Percentiles rank a stretch among this genome's conserved stretches.
Conservation (phyloP, 257 asterid genomes). For the Capsicum pubescens region DNA sequence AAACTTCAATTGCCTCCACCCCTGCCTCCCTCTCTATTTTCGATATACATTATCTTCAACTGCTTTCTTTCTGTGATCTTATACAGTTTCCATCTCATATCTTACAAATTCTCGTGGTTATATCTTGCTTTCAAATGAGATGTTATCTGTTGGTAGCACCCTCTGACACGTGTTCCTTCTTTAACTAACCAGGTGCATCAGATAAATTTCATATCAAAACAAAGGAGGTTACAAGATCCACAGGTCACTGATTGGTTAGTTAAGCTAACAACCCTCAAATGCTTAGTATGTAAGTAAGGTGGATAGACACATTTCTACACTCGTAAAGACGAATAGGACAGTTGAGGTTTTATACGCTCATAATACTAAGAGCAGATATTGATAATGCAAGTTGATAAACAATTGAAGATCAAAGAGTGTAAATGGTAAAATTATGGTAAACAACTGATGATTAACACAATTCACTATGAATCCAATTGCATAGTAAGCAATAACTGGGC, state of each 20-base stretch:
- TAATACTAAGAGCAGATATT: constrained; percentile 13
- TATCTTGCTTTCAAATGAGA: neutral
- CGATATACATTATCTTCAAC: neutral
- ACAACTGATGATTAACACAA: constrained; percentile 1
- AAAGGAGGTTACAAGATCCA: constrained; percentile 3
- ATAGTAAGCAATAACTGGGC: neutral
- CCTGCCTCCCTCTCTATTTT: neutral
- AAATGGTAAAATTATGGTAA: neutral
- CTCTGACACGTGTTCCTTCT: neutral
- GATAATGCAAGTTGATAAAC: neutral
- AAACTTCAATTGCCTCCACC: neutral
- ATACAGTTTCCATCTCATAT: neutral
- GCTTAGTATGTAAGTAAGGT: neutral
- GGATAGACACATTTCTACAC: neutral
- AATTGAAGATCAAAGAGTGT: neutral
- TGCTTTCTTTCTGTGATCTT: neutral
- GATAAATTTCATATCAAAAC: neutral
- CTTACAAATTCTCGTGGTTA: neutral
- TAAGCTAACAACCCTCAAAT: neutral
- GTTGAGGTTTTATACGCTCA: neutral
- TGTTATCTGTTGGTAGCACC: neutral
- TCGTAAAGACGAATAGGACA: neutral
- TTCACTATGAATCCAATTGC: neutral
- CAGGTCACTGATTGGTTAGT: neutral
- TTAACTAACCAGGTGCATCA: neutral